These are phyloP conservation scores for Boletellus sp. DNA, from an alignment of 768 basidiomycete genomes.

Conservation along the genomic window DNA sequence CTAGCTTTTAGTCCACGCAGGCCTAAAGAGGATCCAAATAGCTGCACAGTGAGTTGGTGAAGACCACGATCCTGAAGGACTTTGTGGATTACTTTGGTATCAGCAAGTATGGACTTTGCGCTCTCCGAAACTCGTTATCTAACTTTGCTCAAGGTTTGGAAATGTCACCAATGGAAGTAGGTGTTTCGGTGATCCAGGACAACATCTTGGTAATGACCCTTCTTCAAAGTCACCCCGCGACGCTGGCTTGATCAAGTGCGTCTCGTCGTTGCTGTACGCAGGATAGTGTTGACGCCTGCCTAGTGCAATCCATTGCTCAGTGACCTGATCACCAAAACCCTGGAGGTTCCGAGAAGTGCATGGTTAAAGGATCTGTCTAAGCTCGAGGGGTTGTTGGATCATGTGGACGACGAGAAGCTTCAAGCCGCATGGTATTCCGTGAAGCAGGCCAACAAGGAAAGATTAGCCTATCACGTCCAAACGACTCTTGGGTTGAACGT, in stretches of 20 bases:
- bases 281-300: neutral
- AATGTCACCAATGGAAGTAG: constrained; percentile 93
- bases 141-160: constrained; percentile 48
- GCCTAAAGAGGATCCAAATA: constrained; percentile 17
- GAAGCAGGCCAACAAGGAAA: constrained; percentile 89
- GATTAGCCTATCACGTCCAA: constrained; percentile 75
- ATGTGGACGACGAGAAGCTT: constrained; percentile 72
- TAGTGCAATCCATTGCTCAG: constrained; percentile 89
- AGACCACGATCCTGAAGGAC: constrained; percentile 80
- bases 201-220: neutral
- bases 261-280: neutral
- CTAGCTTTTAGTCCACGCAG: neutral
- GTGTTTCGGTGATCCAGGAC: constrained; percentile 23
- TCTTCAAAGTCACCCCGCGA: constrained; percentile 71
- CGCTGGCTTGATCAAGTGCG: constrained; percentile 82
- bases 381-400: constrained; percentile 73
- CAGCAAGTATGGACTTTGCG: constrained; percentile 52
- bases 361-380: constrained; percentile 85
- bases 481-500: constrained; percentile 64
- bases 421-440: constrained; percentile 76
- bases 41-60: constrained; percentile 88
- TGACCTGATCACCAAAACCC: constrained; percentile 76
- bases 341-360: constrained; percentile 65
- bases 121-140: constrained; percentile 3
- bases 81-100: constrained; percentile 90